Evolutionary conservation across 78 protist species (phyloP), one percentile per base, ranked within the genome.

Genomic region (Reticulomyxa filosa): DNA sequence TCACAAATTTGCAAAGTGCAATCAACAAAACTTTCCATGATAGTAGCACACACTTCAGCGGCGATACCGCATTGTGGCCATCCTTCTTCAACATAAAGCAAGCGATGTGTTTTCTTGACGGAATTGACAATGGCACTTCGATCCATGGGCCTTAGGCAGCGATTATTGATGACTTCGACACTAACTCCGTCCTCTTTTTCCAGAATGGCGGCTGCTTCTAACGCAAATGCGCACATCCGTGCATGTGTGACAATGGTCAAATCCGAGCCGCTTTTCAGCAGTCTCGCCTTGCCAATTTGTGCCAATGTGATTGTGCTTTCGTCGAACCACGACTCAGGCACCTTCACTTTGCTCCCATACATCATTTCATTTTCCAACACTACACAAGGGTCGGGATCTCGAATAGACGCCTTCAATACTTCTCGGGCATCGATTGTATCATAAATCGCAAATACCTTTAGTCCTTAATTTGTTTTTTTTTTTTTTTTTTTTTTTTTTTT

Each of bases 361-460:
- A 87, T 37, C 51, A 91, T 50, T 78, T 91, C 97, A 74, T 82
- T 75, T 75, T 91, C 97, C 4, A 92, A 71, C 64, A 79, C 39
- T 17, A 82, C 85, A 1, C 83, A 92, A 20, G 97, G 97, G 82
- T 92, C 81, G 38, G 69, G 79, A 70, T 92, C 97, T 39, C 95
- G 86, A 66, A 92, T 76, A 13, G 95, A 86, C 0, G 97, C 83
- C 76, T 92, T 92, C 53, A 92, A 42, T 52, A 92, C 66, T 4
- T 95, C 97, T 37, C 81, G 52, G 36, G 84, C 79, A 42, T 92
- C 95, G 70, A 77, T 86, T 2, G 88, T 48, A 13, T 38, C 26
- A 69, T 64, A 92, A 4, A 94, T 93, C 2, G 89, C 76, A 27
- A 92, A 61, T 0, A 76, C 83, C 55, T 73, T 36, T 26, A 29